A percentile compares a stretch with the other conserved stretches of the same genome.
phyloP scores from a whole-genome alignment of 768 basidiomycete species.

The Cystofilobasidium capitatum region DNA sequence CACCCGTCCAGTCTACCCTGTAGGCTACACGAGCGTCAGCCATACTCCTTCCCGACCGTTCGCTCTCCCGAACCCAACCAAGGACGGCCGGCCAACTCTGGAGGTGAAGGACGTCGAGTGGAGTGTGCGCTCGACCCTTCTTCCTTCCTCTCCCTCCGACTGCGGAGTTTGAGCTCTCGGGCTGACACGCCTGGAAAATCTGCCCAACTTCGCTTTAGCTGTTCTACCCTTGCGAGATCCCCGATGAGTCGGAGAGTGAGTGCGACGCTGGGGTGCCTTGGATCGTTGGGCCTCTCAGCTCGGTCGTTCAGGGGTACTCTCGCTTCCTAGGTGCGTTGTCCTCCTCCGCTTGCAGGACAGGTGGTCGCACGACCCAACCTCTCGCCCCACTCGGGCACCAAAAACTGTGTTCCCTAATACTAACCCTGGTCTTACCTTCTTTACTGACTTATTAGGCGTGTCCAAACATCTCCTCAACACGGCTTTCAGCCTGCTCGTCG shows the following conservation, averaged over 20 bases:
- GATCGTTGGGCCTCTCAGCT: conserved; percentile 39
- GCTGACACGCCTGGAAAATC: not conserved
- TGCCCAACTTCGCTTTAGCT: not conserved
- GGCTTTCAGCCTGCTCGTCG: conserved; percentile 19
- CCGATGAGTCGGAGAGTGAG: not conserved
- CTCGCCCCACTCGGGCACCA: too few relatives aligned
- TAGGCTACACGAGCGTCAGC: conserved; percentile 12
- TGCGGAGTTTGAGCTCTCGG: not conserved
- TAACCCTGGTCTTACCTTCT: conserved; percentile 47
- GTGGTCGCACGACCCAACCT: conserved; percentile 9
- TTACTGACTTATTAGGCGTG: conserved; percentile 34
- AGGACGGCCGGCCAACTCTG: conserved; percentile 43
- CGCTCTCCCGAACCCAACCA: not conserved
- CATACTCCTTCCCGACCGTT: conserved; percentile 8
- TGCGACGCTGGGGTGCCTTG: not conserved
- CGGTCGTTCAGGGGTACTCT: conserved; percentile 48
- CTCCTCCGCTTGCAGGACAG: too few relatives aligned
- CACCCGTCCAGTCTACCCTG: not conserved
- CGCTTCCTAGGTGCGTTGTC: conserved; percentile 45
- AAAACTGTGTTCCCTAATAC: too few relatives aligned
- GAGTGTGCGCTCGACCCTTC: conserved; percentile 54
- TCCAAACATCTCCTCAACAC: conserved; percentile 21
- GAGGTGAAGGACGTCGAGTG: conserved; percentile 55
- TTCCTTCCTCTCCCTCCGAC: too few relatives aligned
- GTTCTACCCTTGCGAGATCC: not conserved